A percentile compares a stretch with the other conserved stretches of the same genome.
Conservation (phyloP, 78 protist species). For the Mantamonas sphyraenae region DNA sequence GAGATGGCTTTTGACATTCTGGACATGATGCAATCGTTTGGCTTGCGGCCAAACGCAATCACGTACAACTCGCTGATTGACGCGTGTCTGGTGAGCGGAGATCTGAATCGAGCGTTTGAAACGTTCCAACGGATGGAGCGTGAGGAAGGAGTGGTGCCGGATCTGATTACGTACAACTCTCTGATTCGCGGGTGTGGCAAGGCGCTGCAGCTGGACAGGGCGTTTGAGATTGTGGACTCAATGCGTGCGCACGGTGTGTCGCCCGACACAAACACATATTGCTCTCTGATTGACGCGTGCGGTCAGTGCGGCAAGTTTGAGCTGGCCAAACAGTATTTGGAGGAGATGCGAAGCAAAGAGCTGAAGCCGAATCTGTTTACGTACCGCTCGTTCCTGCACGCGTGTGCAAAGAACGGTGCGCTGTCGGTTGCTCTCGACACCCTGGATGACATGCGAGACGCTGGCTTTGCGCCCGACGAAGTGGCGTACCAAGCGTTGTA, state of each 20-base stretch:
- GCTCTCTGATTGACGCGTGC: not conserved
- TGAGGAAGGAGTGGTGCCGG: not conserved
- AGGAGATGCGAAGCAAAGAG: too few relatives aligned
- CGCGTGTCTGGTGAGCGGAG: not conserved
- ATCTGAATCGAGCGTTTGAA: not conserved
- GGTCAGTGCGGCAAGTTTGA: not conserved
- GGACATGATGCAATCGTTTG: too few relatives aligned
- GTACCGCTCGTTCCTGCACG: too few relatives aligned
- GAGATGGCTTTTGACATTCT: too few relatives aligned
- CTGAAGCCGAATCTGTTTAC: too few relatives aligned
- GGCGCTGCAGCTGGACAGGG: not conserved
- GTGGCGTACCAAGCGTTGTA: too few relatives aligned
- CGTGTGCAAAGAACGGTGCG: too few relatives aligned
- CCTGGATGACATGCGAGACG: too few relatives aligned
- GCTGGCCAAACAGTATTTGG: not conserved
- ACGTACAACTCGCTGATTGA: constrained; percentile 2
- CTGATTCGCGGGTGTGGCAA: constrained; percentile 10
- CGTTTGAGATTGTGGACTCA: not conserved
- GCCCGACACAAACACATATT: not conserved
- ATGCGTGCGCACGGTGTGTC: not conserved
- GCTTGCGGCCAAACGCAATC: too few relatives aligned
- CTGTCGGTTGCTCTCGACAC: too few relatives aligned
- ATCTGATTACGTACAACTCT: not conserved
- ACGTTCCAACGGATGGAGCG: constrained; percentile 11
- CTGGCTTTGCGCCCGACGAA: too few relatives aligned